A percentile compares a stretch with the other conserved stretches of the same genome.
Evolutionary conservation across 2,329 filamentous ascomycete species (phyloP).

Genomic region (Anthostomella pinea): DNA sequence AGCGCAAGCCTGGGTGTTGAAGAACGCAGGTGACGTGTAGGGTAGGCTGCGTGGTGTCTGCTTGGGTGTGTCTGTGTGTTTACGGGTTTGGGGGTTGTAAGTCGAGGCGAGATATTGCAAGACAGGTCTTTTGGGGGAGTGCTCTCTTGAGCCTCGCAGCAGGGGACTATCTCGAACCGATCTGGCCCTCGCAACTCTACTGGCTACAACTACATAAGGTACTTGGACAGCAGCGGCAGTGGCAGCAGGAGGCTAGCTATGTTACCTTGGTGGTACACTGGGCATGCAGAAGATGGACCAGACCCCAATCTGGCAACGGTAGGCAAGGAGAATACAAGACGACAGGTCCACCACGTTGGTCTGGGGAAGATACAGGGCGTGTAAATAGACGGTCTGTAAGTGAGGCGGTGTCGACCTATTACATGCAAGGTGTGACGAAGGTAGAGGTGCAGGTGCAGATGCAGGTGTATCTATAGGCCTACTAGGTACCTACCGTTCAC

Average conservation of each 20-base stretch:
- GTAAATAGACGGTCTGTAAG: not conserved
- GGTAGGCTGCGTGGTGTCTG: too few relatives aligned
- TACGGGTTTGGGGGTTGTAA: too few relatives aligned
- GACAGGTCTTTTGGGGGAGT: too few relatives aligned
- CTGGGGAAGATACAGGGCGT: not conserved
- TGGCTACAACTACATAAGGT: not conserved
- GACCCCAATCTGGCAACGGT: slow-evolving; percentile 1
- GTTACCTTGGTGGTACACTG: slow-evolving; percentile 2
- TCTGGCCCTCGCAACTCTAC: not conserved
- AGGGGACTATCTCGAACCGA: not conserved
- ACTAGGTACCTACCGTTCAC: too few relatives aligned
- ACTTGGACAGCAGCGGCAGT: not conserved
- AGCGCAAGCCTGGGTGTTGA: slow-evolving; percentile 4
- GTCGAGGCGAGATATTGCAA: too few relatives aligned
- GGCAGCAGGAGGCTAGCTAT: slow-evolving; percentile 7
- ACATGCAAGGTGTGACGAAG: too few relatives aligned
- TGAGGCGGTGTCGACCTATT: too few relatives aligned
- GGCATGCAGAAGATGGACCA: slow-evolving; percentile 1
- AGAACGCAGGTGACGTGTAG: too few relatives aligned
- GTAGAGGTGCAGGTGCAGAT: too few relatives aligned
- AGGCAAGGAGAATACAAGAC: slow-evolving; percentile 2
- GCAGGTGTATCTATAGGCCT: too few relatives aligned
- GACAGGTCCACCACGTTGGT: not conserved
- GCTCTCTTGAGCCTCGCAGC: too few relatives aligned
- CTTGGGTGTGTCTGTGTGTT: too few relatives aligned